phyloP scores from a whole-genome alignment of 176 grass and related monocot genomes.

The Bonia amplexicaulis region DNA sequence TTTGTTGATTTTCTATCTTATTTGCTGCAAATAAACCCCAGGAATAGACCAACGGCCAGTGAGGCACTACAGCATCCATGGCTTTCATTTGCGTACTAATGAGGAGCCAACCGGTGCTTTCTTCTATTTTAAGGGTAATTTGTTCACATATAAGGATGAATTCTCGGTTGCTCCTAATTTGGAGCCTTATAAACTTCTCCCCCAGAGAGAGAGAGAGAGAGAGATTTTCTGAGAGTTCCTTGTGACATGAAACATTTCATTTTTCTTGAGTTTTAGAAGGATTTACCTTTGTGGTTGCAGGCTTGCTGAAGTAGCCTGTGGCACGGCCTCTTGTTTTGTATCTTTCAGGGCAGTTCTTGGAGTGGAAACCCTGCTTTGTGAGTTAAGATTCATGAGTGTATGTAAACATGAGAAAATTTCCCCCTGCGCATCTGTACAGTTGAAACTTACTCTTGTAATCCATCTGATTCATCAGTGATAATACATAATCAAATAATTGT shows the following conservation, averaged over 20 bases:
- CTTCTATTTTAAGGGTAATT: background rate
- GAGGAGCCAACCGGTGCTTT: background rate
- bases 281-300: conserved; percentile 24
- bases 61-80: conserved; percentile 82
- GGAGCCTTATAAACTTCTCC: conserved; percentile 3
- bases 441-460: conserved; percentile 3
- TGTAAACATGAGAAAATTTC: background rate
- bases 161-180: conserved; percentile 12
- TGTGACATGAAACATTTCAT: conserved; percentile 15
- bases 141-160: conserved; percentile 11
- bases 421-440: conserved; percentile 28
- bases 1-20: conserved; percentile 89
- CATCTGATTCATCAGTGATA: conserved; percentile 16
- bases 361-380: conserved; percentile 29
- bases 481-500: background rate
- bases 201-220: too few relatives aligned
- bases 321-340: background rate
- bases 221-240: conserved; percentile 13
- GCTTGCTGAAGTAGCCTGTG: conserved; percentile 5
- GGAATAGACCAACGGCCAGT: conserved; percentile 66
- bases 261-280: conserved; percentile 9
- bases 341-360: conserved; percentile 26
- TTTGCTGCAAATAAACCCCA: conserved; percentile 92
- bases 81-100: conserved; percentile 62
- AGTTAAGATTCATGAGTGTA: background rate